Conservation (phyloP, 2,329 filamentous ascomycete genomes). For the Escovopsis sp. region DNA sequence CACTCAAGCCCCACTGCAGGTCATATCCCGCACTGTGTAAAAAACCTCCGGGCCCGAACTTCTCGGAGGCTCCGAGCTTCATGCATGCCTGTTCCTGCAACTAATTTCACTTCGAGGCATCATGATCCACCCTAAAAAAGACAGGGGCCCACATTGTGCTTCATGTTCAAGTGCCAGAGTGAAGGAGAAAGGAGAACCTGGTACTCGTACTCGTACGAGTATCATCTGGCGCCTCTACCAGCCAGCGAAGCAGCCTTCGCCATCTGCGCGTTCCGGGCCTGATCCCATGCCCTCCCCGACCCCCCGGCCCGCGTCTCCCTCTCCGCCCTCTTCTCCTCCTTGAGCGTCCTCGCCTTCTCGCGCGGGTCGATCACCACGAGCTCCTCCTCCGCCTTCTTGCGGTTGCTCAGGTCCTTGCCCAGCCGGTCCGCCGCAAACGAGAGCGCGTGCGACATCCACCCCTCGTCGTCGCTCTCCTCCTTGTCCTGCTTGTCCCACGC, state of each 20-base stretch:
- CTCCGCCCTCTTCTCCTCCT: conserved; percentile 47
- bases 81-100: too few relatives aligned
- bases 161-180: too few relatives aligned
- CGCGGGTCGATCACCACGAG: conserved; percentile 85
- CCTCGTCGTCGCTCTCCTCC: conserved; percentile 45
- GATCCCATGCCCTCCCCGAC: conserved; percentile 43
- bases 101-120: neutral
- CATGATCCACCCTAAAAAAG: neutral
- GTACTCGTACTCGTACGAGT: too few relatives aligned
- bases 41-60: too few relatives aligned
- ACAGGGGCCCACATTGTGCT: neutral
- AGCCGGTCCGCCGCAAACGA: conserved; percentile 80
- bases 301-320: conserved; percentile 39
- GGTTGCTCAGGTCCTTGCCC: conserved; percentile 84
- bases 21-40: too few relatives aligned
- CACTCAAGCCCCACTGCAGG: too few relatives aligned
- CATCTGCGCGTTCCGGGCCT: conserved; percentile 42
- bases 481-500: conserved; percentile 60
- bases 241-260: conserved; percentile 36
- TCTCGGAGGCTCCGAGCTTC: too few relatives aligned
- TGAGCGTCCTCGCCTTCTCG: conserved; percentile 62
- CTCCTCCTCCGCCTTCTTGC: conserved; percentile 82
- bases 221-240: conserved; percentile 41
- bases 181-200: too few relatives aligned
- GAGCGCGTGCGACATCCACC: conserved; percentile 78